Conservation (phyloP, 257 asterid genomes). For the Paraleonurus japonicus region DNA sequence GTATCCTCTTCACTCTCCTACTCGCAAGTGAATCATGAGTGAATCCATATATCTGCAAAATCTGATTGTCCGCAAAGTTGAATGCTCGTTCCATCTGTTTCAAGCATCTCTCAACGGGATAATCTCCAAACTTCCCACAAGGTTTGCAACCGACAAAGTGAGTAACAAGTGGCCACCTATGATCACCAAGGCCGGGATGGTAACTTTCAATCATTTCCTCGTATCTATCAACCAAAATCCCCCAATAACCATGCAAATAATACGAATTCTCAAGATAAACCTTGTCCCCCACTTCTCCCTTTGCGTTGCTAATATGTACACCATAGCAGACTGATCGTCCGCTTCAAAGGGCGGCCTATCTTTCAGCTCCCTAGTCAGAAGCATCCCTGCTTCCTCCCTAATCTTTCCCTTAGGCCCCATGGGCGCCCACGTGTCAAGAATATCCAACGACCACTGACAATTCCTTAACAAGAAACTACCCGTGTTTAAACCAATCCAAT, state of each 20-base stretch:
- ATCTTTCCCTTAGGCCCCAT: conserved; percentile 57
- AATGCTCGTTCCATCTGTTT: conserved; percentile 61
- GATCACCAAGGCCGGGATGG: conserved; percentile 59
- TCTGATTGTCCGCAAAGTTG: conserved; percentile 57
- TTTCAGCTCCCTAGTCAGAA: conserved; percentile 42
- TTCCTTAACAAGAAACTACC: conserved; percentile 56
- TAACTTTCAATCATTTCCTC: conserved; percentile 58
- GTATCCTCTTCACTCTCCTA: conserved; percentile 43
- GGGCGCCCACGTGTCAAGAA: conserved; percentile 51
- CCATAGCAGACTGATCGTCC: conserved; percentile 63
- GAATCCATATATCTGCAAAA: conserved; percentile 57
- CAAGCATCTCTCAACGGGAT: conserved; percentile 59
- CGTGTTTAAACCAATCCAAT: conserved; percentile 56
- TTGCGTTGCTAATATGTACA: conserved; percentile 45
- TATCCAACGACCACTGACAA: conserved; percentile 55
- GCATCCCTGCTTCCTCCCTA: conserved; percentile 44
- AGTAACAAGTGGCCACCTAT: conserved; percentile 59
- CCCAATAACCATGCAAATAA: conserved; percentile 60
- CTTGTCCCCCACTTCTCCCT: conserved; percentile 58
- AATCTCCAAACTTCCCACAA: conserved; percentile 58
- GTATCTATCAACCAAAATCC: conserved; percentile 53
- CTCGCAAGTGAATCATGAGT: conserved; percentile 46
- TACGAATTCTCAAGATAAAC: conserved; percentile 46
- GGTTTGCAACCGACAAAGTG: conserved; percentile 70
- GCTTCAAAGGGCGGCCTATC: conserved; percentile 55